Percentiles rank a stretch among this genome's conserved stretches.
Evolutionary conservation across 1,139 yeast species (phyloP).

Genomic region (Saccharomyces pastorianus): DNA sequence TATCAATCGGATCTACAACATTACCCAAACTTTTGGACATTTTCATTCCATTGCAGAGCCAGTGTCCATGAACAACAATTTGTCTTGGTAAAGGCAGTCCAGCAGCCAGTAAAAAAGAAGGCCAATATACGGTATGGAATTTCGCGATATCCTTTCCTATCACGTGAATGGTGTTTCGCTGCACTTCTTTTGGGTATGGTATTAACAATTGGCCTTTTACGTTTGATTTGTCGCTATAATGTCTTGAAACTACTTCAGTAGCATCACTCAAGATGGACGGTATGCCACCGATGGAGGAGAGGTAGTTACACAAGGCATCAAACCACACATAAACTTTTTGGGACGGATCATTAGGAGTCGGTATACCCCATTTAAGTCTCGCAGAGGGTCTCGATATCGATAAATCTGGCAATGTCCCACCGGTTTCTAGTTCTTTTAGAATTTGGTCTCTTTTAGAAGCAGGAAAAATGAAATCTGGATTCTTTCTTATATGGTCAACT

Average conservation of each 20-base stretch:
- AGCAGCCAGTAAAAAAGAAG: conserved; percentile 82
- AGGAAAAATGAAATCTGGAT: conserved; percentile 61
- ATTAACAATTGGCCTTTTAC: conserved; percentile 33
- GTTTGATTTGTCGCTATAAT: conserved; percentile 33
- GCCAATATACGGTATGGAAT: conserved; percentile 94
- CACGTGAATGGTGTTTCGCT: conserved; percentile 52
- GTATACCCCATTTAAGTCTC: conserved; percentile 82
- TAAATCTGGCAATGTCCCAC: conserved; percentile 45
- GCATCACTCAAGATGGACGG: conserved; percentile 16
- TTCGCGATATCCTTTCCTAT: conserved; percentile 86
- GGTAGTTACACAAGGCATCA: conserved; percentile 82
- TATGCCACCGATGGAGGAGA: conserved; percentile 69
- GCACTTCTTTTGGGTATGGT: conserved; percentile 11
- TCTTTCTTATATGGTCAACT: conserved; percentile 32
- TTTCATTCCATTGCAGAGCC: conserved; percentile 83
- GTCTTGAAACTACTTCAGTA: conserved; percentile 11
- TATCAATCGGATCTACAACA: conserved; percentile 82
- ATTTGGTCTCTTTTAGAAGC: conserved; percentile 46
- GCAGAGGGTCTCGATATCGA: conserved; percentile 78
- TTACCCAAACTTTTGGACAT: conserved; percentile 93
- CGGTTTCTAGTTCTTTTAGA: conserved; percentile 46
- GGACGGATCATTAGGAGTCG: conserved; percentile 69
- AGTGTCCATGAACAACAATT: conserved; percentile 85
- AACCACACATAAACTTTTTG: conserved; percentile 95
- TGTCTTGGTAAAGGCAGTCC: conserved; percentile 60